A percentile compares a stretch with the other conserved stretches of the same genome.
These are phyloP conservation scores for Graphium sp. DNA, from an alignment of 2,329 filamentous ascomycete genomes.

Conservation along the genomic window DNA sequence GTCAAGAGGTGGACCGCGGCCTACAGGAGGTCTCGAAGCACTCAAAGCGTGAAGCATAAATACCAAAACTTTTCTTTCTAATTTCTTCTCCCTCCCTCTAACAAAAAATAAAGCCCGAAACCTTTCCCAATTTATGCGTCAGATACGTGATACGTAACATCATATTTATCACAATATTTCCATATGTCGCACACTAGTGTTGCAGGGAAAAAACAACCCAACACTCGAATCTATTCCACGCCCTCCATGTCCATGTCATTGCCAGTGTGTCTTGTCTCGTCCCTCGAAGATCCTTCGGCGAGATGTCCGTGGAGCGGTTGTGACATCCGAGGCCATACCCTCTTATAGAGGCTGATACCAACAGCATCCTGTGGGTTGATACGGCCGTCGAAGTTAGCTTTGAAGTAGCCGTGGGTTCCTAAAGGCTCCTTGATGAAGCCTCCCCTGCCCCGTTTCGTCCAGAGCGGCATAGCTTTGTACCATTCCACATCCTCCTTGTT, in stretches of 20 bases:
- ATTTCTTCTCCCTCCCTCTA: conserved; percentile 1
- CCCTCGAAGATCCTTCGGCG: too few relatives aligned
- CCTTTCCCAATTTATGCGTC: too few relatives aligned
- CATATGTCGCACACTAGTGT: too few relatives aligned
- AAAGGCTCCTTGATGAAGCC: conserved; percentile 89
- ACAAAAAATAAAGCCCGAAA: not conserved
- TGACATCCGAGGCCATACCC: conserved; percentile 67
- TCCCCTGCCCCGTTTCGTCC: conserved; percentile 76
- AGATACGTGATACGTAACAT: too few relatives aligned
- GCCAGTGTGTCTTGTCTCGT: too few relatives aligned
- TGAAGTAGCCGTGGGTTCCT: conserved; percentile 99
- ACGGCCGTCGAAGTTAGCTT: conserved; percentile 89
- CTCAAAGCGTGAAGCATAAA: conserved; percentile 1
- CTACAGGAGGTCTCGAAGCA: conserved; percentile 21
- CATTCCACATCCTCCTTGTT: conserved; percentile 86
- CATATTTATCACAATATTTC: too few relatives aligned
- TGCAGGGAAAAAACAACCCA: too few relatives aligned
- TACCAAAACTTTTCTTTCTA: not conserved
- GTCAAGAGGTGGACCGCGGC: conserved; percentile 35
- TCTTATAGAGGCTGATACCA: conserved; percentile 77
- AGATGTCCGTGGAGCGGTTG: too few relatives aligned
- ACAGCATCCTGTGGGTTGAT: conserved; percentile 94
- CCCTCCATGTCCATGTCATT: conserved; percentile 4
- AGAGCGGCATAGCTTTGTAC: conserved; percentile 93
- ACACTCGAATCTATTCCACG: too few relatives aligned